Evolutionary conservation across 805 yeast genomes (phyloP).

Genomic region (Candida coleopterorum): DNA sequence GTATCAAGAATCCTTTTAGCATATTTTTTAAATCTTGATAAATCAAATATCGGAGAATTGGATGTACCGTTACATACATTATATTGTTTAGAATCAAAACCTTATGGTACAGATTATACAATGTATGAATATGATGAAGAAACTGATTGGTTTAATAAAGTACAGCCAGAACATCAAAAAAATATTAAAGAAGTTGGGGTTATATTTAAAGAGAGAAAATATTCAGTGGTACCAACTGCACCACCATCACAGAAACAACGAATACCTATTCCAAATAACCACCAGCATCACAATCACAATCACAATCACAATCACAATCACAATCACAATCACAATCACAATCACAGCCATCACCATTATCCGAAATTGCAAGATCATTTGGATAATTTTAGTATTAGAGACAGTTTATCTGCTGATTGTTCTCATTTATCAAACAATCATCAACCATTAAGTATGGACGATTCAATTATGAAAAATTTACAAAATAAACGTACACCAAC

Average conservation of each 20-base stretch:
- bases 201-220: constrained; percentile 63
- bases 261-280: too few relatives aligned
- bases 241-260: constrained; percentile 36
- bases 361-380: constrained; percentile 4
- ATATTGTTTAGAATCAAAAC: constrained; percentile 85
- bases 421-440: constrained; percentile 4
- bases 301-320: too few relatives aligned
- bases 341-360: constrained; percentile 1
- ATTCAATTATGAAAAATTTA: constrained; percentile 4
- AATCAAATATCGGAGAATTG: constrained; percentile 77
- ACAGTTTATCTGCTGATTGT: constrained; percentile 16
- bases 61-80: constrained; percentile 93
- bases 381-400: constrained; percentile 21
- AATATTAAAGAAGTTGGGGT: constrained; percentile 69
- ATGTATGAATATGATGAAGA: constrained; percentile 81
- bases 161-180: constrained; percentile 51
- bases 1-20: constrained; percentile 85
- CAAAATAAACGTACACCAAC: constrained; percentile 1
- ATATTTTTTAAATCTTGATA: constrained; percentile 78
- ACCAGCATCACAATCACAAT: too few relatives aligned
- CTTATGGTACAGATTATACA: constrained; percentile 93
- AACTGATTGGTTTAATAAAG: constrained; percentile 71
- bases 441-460: constrained; percentile 2
- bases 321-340: too few relatives aligned
- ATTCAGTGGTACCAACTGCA: constrained; percentile 73